Base-by-base conservation (phyloP, 768 basidiomycete species). In the Collybiopsis confluens region DNA sequence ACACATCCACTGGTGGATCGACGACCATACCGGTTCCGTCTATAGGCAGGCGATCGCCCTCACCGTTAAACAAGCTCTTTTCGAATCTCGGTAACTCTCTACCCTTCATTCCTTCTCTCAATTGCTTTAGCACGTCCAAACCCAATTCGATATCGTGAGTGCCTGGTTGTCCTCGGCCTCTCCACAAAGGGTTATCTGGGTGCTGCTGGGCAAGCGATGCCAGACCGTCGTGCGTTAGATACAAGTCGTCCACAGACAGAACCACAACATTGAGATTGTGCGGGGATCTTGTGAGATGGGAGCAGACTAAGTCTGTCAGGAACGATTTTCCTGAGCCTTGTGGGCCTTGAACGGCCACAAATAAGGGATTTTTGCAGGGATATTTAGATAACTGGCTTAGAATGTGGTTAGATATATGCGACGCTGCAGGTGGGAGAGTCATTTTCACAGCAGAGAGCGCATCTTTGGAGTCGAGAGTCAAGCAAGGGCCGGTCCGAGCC, bases 321-420 rank as follows among this genome's bases (percentile, higher is more conserved):
- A 80, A 92, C 0, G 93, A 88, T 73, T 98, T 98, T 30, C 95
- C 94, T 49, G 88, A 90, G 10, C 95, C 95, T 68, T 98, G 95
- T 0, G 95, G 93, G 1, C 95, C 95, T 70, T 97, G 95, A 15
- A 97, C 64, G 2, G 85, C 93, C 11, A 95, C 82, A 56, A 97
- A 88, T 15, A 97, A 72, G 2, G 95, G 93, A 21, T 66, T 65
- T 10, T 11, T 49, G 5, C 13, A 45, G 8, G 38, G 24, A n/a
- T 23, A 41, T n/a, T 54, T 7, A 21, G 30, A 21, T 8, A 79
- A 61, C 26, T 77, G 71, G 2, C 37, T n/a, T 20, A 65, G 60
- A 40, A 81, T 62, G 54, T 79, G 77, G 24, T 62, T 54, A 20
- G 66, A 61, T 64, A 78, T 76, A 37, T 58, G 66, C 6, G 52